Evolutionary conservation across 352 stramenopile species (phyloP).

Genomic region (Thraustochytrium sp.): DNA sequence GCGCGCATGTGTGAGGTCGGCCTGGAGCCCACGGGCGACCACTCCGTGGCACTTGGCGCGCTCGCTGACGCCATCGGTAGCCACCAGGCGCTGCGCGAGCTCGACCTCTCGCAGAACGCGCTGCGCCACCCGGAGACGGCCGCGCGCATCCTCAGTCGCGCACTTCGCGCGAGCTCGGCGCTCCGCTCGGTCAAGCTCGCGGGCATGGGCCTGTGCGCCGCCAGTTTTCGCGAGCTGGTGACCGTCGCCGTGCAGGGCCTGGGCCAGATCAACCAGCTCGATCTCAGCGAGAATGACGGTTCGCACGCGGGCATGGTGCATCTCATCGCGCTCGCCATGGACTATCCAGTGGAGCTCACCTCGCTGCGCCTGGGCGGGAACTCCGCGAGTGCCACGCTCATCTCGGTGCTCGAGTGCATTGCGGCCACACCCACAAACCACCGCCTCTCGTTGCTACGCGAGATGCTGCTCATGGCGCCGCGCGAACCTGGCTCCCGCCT

Average conservation of each 20-base stretch:
- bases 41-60: background rate
- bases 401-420: background rate
- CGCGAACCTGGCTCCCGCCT: background rate
- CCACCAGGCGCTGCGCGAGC: background rate
- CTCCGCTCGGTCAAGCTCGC: background rate
- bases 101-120: background rate
- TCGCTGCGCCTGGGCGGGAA: background rate
- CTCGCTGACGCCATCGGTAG: background rate
- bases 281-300: background rate
- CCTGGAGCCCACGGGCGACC: background rate
- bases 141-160: background rate
- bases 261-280: background rate
- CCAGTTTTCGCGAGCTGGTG: background rate
- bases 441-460: background rate
- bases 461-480: background rate
- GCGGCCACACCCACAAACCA: background rate
- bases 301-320: background rate
- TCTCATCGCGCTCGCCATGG: background rate
- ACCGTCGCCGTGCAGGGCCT: background rate
- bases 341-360: background rate
- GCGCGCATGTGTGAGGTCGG: constrained; percentile 17
- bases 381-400: background rate
- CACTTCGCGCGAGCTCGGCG: background rate
- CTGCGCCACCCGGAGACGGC: background rate
- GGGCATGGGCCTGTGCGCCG: background rate